Conservation (phyloP, 1,139 yeast species). For the Yamadazyma conglobata region DNA sequence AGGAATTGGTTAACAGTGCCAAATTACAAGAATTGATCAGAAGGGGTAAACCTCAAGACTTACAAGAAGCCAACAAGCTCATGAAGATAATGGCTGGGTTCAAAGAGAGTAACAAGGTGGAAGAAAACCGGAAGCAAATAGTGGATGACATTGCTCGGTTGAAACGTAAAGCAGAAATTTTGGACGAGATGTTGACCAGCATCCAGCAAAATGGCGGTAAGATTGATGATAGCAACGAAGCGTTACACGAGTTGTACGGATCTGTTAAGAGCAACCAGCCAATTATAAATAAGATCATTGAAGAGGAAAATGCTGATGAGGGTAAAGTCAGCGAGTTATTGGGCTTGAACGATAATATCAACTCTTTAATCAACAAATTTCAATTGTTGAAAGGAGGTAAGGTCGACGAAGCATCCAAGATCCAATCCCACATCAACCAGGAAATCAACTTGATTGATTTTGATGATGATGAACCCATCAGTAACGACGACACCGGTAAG, state of each 20-base stretch:
- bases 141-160: constrained; percentile 82
- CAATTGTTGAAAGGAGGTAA: constrained; percentile 65
- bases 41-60: constrained; percentile 92
- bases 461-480: constrained; percentile 52
- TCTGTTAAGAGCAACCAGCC: constrained; percentile 85
- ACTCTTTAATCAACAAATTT: constrained; percentile 65
- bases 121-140: constrained; percentile 67
- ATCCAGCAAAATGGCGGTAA: constrained; percentile 46
- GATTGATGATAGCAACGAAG: constrained; percentile 61
- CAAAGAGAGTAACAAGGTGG: constrained; percentile 70
- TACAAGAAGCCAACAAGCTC: constrained; percentile 91
- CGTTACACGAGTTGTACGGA: constrained; percentile 72
- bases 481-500: constrained; percentile 28
- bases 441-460: constrained; percentile 73
- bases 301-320: constrained; percentile 53
- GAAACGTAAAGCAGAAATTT: constrained; percentile 82
- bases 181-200: constrained; percentile 78
- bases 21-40: constrained; percentile 93
- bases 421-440: constrained; percentile 40
- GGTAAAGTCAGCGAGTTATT: constrained; percentile 65
- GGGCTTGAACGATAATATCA: constrained; percentile 72
- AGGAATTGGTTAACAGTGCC: constrained; percentile 88
- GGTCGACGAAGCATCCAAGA: constrained; percentile 54
- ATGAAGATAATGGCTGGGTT: constrained; percentile 99
- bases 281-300: constrained; percentile 79